Evolutionary conservation across 176 grass and related monocot species (phyloP).

Genomic region (Triticum turgidum): DNA sequence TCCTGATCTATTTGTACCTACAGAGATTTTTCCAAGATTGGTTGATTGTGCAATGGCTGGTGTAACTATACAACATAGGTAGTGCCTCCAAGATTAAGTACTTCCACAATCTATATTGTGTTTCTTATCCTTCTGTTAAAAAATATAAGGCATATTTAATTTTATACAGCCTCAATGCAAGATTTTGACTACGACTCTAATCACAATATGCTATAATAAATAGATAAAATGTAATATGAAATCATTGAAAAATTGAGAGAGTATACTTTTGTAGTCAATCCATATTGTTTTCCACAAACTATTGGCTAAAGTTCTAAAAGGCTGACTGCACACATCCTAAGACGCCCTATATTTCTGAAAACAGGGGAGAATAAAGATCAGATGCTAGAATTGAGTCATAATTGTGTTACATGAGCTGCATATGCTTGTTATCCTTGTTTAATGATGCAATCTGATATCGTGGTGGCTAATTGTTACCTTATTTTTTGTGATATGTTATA

Average conservation of each 20-base stretch:
- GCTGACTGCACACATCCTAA: not conserved
- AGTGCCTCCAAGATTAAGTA: conserved; percentile 21
- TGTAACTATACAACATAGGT: conserved; percentile 97
- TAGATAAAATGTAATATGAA: not conserved
- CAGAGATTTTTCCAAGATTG: conserved; percentile 75
- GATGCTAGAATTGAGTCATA: conserved; percentile 16
- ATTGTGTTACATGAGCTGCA: not conserved
- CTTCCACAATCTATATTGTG: not conserved
- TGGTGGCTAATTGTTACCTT: conserved; percentile 27
- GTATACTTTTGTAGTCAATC: not conserved
- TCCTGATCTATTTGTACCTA: conserved; percentile 81
- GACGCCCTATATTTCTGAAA: not conserved
- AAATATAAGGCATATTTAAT: not conserved
- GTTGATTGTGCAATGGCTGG: conserved; percentile 90
- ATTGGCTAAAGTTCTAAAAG: not conserved
- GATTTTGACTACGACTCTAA: not conserved
- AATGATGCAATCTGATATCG: not conserved
- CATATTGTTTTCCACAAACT: not conserved
- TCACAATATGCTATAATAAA: not conserved
- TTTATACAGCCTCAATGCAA: not conserved
- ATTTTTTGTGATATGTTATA: conserved; percentile 38
- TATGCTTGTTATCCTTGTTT: conserved; percentile 11
- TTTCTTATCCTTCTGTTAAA: not conserved
- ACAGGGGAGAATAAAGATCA: not conserved
- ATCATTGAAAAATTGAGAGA: not conserved